Percentiles rank a stretch among this genome's conserved stretches.
Conservation (phyloP, 768 basidiomycete species). For the Russula lepida region DNA sequence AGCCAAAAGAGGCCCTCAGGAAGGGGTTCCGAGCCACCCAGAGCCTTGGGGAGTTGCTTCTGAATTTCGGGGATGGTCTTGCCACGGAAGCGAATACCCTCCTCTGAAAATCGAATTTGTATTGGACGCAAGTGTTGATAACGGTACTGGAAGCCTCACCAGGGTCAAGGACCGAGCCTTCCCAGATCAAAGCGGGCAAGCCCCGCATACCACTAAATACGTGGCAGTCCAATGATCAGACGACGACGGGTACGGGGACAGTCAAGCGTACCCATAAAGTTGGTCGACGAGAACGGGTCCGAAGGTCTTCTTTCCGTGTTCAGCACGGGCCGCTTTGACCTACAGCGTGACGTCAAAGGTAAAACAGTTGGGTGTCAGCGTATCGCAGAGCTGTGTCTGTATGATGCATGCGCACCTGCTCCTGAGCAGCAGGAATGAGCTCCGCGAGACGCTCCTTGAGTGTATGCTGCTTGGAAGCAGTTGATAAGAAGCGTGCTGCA, state of each 20-base stretch:
- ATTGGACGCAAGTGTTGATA: conserved; percentile 12
- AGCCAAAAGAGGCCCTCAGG: conserved; percentile 96
- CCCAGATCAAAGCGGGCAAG: conserved; percentile 93
- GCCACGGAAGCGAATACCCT: conserved; percentile 97
- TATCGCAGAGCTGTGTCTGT: neutral
- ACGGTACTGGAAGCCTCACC: conserved; percentile 36
- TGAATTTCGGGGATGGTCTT: conserved; percentile 90
- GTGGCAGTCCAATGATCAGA: conserved; percentile 9
- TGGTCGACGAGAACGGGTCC: conserved; percentile 89
- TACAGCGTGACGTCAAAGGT: conserved; percentile 26
- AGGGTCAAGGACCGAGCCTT: conserved; percentile 93
- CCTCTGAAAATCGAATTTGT: conserved; percentile 42
- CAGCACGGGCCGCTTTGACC: conserved; percentile 77
- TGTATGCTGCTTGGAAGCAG: conserved; percentile 55
- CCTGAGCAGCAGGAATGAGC: conserved; percentile 83
- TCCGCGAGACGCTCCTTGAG: conserved; percentile 91
- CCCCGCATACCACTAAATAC: conserved; percentile 71
- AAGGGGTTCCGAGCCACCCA: conserved; percentile 81
- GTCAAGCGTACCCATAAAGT: conserved; percentile 62
- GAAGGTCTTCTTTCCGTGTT: conserved; percentile 88
- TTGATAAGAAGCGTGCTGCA: conserved; percentile 55
- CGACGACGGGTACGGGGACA: neutral
- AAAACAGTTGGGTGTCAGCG: neutral
- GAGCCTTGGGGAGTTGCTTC: conserved; percentile 79
- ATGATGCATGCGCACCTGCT: conserved; percentile 41